Percentiles rank a stretch among this genome's conserved stretches.
Evolutionary conservation across 352 stramenopile species (phyloP).

Genomic region (Pythium aquatile): DNA sequence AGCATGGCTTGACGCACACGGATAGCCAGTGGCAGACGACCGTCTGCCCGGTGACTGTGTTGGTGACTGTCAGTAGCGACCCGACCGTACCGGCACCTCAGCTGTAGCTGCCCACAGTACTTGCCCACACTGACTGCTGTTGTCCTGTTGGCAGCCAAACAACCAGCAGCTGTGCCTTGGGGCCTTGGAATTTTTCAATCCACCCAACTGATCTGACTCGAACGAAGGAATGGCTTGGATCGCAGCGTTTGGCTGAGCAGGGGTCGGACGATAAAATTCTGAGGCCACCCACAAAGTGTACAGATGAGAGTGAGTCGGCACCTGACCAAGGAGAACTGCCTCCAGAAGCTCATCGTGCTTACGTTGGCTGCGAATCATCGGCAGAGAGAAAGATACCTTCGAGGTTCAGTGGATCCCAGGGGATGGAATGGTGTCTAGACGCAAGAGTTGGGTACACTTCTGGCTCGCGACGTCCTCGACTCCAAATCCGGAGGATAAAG

Average conservation of each 20-base stretch:
- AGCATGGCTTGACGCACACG: neutral
- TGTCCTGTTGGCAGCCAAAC: slow-evolving; percentile 4
- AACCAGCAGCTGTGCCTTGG: neutral
- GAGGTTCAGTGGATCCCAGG: no score
- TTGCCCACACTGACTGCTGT: neutral
- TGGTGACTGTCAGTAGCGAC: neutral
- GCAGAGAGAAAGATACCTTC: neutral
- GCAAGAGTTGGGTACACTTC: slow-evolving; percentile 6
- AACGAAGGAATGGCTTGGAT: neutral
- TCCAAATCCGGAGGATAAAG: neutral
- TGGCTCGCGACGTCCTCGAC: slow-evolving; percentile 2
- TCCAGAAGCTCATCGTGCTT: neutral
- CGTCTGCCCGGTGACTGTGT: neutral
- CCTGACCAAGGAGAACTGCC: neutral
- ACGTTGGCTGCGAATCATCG: neutral
- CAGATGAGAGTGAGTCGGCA: no score
- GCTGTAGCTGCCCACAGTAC: no score
- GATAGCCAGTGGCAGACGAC: no score
- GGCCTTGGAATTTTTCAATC: neutral
- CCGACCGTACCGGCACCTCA: neutral
- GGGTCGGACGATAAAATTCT: neutral
- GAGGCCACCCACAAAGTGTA: neutral
- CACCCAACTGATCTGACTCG: slow-evolving; percentile 5
- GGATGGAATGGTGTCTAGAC: no score
- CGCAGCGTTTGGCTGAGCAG: neutral